Base-by-base conservation (phyloP, 805 yeast species). In the Sungouiozyma ichnusensis region DNA sequence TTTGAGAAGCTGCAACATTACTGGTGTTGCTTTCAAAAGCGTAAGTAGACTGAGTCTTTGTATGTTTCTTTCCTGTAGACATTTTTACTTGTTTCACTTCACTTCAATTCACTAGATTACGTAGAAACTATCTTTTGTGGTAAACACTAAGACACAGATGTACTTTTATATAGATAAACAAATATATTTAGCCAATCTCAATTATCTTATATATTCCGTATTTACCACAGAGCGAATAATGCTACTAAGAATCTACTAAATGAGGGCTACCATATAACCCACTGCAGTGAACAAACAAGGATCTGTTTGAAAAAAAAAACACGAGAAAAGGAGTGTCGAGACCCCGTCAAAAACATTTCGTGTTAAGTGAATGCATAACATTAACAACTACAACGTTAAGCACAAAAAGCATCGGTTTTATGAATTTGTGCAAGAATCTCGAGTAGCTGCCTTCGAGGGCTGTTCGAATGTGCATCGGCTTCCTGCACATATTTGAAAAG, bases 11-110 rank as follows among this genome's bases (percentile, higher is more conserved):
- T 20, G 97, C 95, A 48, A 87, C 92, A 48, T 85, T 85, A 43
- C 95, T 85, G 38, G 95, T 85, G 49, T 94, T 85, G 69, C 85
- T 85, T 66, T 90, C 98, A 58, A 92, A 90, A 17, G 95, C 95
- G 75, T 79, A 63, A 19, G 57, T 51, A 16, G 60, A 54, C 19
- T 67, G 71, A 2, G 68, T 57, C 57, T 67, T 67, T 39, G 52
- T 58, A 50, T 67, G 71, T 56, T 62, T 66, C 57, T 65, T 66
- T 20, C 42, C 40, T 16, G 51, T 24, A 24, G 29, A 24, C 29
- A 24, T 24, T 6, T 7, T 24, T 24, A 11, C 11, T 6, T 11
- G 11, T 11, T 11, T 7, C 6, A 6, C 9, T 24, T 24, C 29
- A 24, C 29, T 11, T 24, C 11, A 24, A n/a, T n/a, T n/a, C n/a